phyloP scores from a whole-genome alignment of 129 eudicot species.

The Daucus carota region DH1_v3.0 NC_030388.2:22628501-22629000 shows the following conservation, averaged over 20 bases:
- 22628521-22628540: too few species aligned
- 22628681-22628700: slow-evolving; percentile 23
- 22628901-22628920: neutral
- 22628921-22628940: slow-evolving; percentile 22
- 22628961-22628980: slow-evolving; percentile 23
- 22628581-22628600: neutral
- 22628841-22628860: neutral
- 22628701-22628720: slow-evolving; percentile 16
- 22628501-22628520: too few species aligned
- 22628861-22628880: neutral
- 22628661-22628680: slow-evolving; percentile 10
- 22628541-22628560: too few species aligned
- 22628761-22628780: slow-evolving; percentile 14
- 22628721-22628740: slow-evolving; percentile 10
- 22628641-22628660: slow-evolving; percentile 13
- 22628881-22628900: neutral
- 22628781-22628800: neutral
- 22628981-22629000: slow-evolving; percentile 17
- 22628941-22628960: slow-evolving; percentile 25
- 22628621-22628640: neutral
- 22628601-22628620: neutral
- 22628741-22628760: slow-evolving; percentile 15
- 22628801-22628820: neutral
- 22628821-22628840: slow-evolving; percentile 4
- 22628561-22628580: neutral